These are phyloP conservation scores for Microthlaspi erraticum DNA, from an alignment of 345 rosid species.

Conservation along the genomic window DNA sequence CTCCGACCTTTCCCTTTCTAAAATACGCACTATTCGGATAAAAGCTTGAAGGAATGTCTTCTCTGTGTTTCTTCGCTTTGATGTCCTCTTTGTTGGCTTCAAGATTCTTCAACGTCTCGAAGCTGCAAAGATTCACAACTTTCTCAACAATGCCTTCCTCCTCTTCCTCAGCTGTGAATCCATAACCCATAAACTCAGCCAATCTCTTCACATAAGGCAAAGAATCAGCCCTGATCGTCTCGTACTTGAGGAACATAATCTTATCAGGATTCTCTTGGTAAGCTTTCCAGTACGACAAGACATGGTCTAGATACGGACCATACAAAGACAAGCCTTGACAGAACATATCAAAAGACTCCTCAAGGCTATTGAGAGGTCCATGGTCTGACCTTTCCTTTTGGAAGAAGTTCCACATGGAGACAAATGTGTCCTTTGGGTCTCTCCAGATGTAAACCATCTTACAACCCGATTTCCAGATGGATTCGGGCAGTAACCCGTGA, in stretches of 20 bases:
- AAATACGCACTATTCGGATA: neutral
- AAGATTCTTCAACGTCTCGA: neutral
- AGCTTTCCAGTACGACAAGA: neutral
- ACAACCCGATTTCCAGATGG: neutral
- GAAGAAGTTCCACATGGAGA: neutral
- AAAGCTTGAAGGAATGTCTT: neutral
- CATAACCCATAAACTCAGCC: conserved; percentile 2
- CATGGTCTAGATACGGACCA: conserved; percentile 8
- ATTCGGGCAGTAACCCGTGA: neutral
- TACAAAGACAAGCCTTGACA: neutral
- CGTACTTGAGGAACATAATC: conserved; percentile 2
- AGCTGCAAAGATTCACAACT: neutral
- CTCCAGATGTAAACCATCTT: conserved; percentile 13
- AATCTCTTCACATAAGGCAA: neutral
- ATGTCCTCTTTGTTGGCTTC: neutral
- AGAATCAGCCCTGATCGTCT: neutral
- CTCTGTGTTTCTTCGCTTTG: neutral
- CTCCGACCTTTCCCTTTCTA: neutral
- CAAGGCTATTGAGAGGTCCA: conserved; percentile 5
- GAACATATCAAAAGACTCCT: conserved; percentile 3
- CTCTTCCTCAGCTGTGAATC: conserved; percentile 9
- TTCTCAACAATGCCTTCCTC: neutral
- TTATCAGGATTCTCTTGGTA: conserved; percentile 7
- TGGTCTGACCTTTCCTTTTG: neutral
- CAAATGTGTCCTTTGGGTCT: conserved; percentile 1